Evolutionary conservation across 345 rosid species (phyloP).

Genomic region (Arabidopsis arenosa): DNA sequence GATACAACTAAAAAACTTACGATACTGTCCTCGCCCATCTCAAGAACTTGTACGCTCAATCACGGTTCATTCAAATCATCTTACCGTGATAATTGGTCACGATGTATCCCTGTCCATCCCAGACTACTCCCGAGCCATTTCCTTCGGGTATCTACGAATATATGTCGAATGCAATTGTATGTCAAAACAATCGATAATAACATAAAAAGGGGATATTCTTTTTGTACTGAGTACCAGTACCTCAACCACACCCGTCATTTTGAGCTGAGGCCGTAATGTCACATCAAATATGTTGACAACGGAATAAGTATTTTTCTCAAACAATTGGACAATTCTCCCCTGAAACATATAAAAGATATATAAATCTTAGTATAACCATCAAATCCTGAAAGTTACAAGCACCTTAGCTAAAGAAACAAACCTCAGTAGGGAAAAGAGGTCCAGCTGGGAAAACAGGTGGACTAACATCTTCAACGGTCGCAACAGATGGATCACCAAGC

Average conservation of each 20-base stretch:
- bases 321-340: conserved; percentile 85
- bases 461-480: conserved; percentile 75
- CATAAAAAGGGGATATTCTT: not conserved
- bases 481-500: conserved; percentile 78
- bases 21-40: not conserved
- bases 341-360: conserved; percentile 36
- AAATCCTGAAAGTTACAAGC: conserved; percentile 14
- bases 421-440: conserved; percentile 89
- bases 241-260: conserved; percentile 90
- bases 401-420: conserved; percentile 25
- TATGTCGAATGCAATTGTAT: not conserved
- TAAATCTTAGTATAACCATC: not conserved
- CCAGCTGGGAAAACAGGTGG: conserved; percentile 81
- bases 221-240: conserved; percentile 44
- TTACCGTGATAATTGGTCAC: conserved; percentile 97
- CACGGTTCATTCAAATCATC: conserved; percentile 18
- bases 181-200: not conserved
- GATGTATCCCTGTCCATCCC: conserved; percentile 87
- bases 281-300: conserved; percentile 96
- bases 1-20: conserved; percentile 9
- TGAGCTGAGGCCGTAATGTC: conserved; percentile 91
- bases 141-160: conserved; percentile 86
- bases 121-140: conserved; percentile 98
- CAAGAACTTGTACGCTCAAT: not conserved
- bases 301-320: conserved; percentile 83